phyloP scores from a whole-genome alignment of 805 yeast genomes.

The Jamesozyma spencerorum region DNA sequence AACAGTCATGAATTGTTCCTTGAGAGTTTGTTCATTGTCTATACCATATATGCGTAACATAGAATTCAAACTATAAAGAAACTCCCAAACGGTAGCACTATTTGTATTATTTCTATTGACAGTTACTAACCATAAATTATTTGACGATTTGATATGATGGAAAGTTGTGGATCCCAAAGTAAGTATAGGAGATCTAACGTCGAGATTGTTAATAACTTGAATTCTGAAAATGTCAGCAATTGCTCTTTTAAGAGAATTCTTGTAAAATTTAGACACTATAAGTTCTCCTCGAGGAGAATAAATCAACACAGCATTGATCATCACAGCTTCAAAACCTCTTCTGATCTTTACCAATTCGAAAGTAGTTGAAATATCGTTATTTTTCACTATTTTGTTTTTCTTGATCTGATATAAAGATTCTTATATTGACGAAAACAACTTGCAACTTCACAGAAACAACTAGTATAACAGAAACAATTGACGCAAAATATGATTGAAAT shows the following conservation, averaged over 20 bases:
- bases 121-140: slow-evolving; percentile 69
- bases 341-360: neutral
- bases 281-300: slow-evolving; percentile 78
- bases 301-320: slow-evolving; percentile 80
- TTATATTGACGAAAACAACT: no score
- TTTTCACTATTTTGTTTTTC: neutral
- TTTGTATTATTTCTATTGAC: slow-evolving; percentile 87
- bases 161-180: slow-evolving; percentile 92
- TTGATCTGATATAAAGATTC: neutral
- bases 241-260: slow-evolving; percentile 67
- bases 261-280: slow-evolving; percentile 60
- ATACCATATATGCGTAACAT: slow-evolving; percentile 38
- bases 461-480: no score
- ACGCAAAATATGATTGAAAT: no score
- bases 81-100: slow-evolving; percentile 71
- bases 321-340: slow-evolving; percentile 20
- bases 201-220: slow-evolving; percentile 63
- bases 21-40: slow-evolving; percentile 40
- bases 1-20: slow-evolving; percentile 55
- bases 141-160: slow-evolving; percentile 55
- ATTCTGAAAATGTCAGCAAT: slow-evolving; percentile 85
- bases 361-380: no score
- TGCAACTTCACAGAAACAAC: no score
- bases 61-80: slow-evolving; percentile 51
- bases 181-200: slow-evolving; percentile 56